Conservation (phyloP, 257 asterid species). For the Ballota nigra region DNA sequence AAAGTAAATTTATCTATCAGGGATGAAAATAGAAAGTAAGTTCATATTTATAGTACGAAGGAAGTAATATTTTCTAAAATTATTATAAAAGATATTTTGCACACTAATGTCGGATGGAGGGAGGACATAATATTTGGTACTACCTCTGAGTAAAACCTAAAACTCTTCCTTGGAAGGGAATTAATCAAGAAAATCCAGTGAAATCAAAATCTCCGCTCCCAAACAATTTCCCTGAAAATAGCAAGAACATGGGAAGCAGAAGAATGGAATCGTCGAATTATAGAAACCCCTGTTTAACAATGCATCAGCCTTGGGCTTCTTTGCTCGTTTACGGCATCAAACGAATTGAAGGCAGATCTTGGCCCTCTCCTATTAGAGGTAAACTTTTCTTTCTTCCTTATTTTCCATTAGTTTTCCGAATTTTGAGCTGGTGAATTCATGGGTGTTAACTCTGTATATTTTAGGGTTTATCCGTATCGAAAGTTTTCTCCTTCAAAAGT, state of each 20-base stretch:
- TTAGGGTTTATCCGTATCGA: neutral
- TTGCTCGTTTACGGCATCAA: constrained; percentile 85
- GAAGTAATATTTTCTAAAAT: too few species aligned
- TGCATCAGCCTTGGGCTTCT: constrained; percentile 99
- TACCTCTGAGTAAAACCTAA: too few species aligned
- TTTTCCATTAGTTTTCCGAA: too few species aligned
- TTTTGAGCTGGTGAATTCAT: neutral
- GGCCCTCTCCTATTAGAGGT: constrained; percentile 92
- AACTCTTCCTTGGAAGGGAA: too few species aligned
- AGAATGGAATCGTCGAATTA: constrained; percentile 42
- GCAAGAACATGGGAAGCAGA: constrained; percentile 40
- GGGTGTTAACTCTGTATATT: neutral
- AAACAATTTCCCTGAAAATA: neutral
- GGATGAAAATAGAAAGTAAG: too few species aligned
- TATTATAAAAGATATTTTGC: too few species aligned
- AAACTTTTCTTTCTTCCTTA: too few species aligned
- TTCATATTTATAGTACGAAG: too few species aligned
- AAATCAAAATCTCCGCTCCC: neutral
- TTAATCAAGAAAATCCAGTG: neutral
- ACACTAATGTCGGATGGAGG: too few species aligned
- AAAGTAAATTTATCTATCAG: too few species aligned
- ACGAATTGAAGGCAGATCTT: constrained; percentile 94
- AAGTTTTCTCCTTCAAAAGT: neutral
- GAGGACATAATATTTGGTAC: too few species aligned
- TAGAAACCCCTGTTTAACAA: constrained; percentile 84